Evolutionary conservation across 164 flowering plant genomes (phyloP).

Genomic region (Tinospora cordifolia): DNA sequence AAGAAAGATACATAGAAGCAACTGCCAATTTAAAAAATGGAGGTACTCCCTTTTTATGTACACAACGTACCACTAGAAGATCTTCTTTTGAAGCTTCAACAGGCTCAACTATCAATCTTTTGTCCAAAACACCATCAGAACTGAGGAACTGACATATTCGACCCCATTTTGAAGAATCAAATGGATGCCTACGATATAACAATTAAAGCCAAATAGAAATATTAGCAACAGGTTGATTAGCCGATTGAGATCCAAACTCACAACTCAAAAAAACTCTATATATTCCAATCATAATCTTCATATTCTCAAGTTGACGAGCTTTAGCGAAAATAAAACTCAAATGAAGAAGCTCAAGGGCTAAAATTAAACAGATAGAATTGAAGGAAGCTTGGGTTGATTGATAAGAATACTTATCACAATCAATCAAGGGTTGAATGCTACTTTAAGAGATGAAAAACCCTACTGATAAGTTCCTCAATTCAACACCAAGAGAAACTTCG

Average conservation of each 20-base stretch:
- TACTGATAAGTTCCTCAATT: too few species aligned
- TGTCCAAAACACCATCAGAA: slow-evolving; percentile 44
- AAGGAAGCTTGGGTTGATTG: too few species aligned
- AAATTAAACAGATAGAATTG: too few species aligned
- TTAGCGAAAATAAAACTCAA: too few species aligned
- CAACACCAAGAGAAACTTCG: too few species aligned
- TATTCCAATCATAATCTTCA: too few species aligned
- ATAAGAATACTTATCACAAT: too few species aligned
- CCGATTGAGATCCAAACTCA: not conserved
- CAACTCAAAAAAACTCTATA: not conserved
- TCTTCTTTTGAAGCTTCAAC: slow-evolving; percentile 81
- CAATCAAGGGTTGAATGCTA: too few species aligned
- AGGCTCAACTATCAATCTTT: slow-evolving; percentile 60
- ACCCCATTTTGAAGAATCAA: slow-evolving; percentile 97
- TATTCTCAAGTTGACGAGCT: too few species aligned
- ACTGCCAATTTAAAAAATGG: not conserved
- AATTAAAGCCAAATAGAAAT: not conserved
- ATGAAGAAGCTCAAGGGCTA: too few species aligned
- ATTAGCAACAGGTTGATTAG: not conserved
- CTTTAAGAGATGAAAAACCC: too few species aligned
- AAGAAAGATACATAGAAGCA: not conserved
- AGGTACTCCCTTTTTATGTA: not conserved
- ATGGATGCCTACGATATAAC: slow-evolving; percentile 64
- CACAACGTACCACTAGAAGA: slow-evolving; percentile 70
- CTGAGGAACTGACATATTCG: slow-evolving; percentile 64